Conservation (phyloP, 1,284 basidiomycete species). For the Erythrobasidium hasegawianum region DNA sequence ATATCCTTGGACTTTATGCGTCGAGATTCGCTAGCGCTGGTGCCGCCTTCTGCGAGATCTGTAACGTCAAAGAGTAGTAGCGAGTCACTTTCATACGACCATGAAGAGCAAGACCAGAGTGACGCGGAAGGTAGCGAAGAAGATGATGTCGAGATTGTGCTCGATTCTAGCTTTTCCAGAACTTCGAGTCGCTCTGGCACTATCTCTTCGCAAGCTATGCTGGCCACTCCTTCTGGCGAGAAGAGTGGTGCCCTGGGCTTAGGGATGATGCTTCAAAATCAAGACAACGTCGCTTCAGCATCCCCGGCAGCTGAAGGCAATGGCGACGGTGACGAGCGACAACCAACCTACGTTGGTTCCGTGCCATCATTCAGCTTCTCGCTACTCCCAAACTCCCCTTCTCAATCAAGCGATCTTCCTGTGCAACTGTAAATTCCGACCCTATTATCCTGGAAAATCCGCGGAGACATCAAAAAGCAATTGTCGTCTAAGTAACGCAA, state of each 20-base stretch:
- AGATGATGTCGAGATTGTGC: conserved; percentile 26
- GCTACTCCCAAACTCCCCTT: conserved; percentile 14
- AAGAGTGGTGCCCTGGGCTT: not conserved
- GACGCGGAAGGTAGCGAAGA: conserved; percentile 4
- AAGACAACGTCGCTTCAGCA: not conserved
- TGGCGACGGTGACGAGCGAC: not conserved
- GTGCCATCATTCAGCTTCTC: conserved; percentile 27
- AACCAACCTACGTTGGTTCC: conserved; percentile 14
- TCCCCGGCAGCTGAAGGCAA: too few species aligned
- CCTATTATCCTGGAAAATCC: too few species aligned
- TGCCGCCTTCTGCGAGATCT: not conserved
- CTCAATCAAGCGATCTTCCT: not conserved
- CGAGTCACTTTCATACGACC: not conserved
- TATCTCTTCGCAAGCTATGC: too few species aligned
- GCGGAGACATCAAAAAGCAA: too few species aligned
- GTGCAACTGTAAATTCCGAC: too few species aligned
- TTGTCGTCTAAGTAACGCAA: too few species aligned
- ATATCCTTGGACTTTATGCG: not conserved
- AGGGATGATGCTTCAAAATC: not conserved
- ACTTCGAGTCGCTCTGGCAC: not conserved
- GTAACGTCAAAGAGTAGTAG: not conserved
- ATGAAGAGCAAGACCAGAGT: conserved; percentile 5
- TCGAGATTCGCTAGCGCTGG: not conserved
- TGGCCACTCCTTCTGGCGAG: too few species aligned
- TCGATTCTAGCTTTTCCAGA: conserved; percentile 7